Conservation (phyloP, 495 filamentous ascomycete genomes). For the Durotheca rogersii region DNA sequence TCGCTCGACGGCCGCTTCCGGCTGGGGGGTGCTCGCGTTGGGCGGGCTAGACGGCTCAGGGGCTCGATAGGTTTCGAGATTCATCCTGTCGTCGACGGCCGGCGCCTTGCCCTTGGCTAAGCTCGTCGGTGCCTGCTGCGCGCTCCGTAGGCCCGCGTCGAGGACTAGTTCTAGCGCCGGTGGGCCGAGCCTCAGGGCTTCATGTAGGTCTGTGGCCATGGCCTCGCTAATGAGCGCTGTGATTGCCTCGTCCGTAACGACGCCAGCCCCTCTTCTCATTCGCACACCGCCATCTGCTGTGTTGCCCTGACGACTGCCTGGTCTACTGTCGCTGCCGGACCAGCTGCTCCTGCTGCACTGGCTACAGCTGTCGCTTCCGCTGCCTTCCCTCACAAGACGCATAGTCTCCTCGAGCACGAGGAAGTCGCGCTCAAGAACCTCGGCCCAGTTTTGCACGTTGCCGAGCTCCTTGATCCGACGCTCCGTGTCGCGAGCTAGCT, state of each 20-base stretch:
- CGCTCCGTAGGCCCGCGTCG: no score
- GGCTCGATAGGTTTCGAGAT: background rate
- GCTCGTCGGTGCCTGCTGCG: background rate
- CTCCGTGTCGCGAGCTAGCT: constrained; percentile 65
- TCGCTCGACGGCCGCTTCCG: background rate
- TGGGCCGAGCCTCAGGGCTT: constrained; percentile 11
- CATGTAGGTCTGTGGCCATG: constrained; percentile 27
- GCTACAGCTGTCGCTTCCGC: constrained; percentile 31
- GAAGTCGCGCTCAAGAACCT: constrained; percentile 91
- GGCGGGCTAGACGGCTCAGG: background rate
- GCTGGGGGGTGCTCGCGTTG: background rate
- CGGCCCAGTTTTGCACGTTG: constrained; percentile 97
- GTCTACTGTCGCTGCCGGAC: constrained; percentile 40
- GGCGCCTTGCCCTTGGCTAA: constrained; percentile 29
- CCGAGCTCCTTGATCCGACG: constrained; percentile 86
- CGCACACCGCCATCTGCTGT: constrained; percentile 26
- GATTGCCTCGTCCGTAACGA: constrained; percentile 22
- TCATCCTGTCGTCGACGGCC: constrained; percentile 20
- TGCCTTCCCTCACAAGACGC: constrained; percentile 58
- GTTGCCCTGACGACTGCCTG: constrained; percentile 35
- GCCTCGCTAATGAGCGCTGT: constrained; percentile 31
- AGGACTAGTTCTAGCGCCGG: constrained; percentile 5
- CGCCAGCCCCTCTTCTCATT: constrained; percentile 13
- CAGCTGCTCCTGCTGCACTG: constrained; percentile 33
- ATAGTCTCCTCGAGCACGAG: constrained; percentile 85